phyloP scores from a whole-genome alignment of 2,329 filamentous ascomycete genomes.

The Akanthomyces muscarius region DNA sequence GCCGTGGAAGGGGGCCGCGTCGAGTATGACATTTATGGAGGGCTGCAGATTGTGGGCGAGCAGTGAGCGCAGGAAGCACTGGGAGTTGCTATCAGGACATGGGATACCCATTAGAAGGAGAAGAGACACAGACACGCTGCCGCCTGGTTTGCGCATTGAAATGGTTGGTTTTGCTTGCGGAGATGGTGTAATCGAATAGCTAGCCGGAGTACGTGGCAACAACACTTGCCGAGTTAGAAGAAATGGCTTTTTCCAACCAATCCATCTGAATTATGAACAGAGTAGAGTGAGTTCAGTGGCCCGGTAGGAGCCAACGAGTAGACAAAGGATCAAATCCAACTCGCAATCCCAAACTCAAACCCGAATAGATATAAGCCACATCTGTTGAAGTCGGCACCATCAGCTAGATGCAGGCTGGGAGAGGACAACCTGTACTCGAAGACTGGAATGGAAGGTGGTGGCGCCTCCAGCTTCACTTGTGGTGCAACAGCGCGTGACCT shows the following conservation, averaged over 20 bases:
- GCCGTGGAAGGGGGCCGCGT: slow-evolving; percentile 57
- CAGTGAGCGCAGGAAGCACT: background rate
- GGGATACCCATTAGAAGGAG: background rate
- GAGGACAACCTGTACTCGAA: background rate
- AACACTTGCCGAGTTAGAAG: no score
- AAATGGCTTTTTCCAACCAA: no score
- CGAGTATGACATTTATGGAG: slow-evolving; percentile 49
- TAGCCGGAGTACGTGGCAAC: no score
- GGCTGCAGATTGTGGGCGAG: slow-evolving; percentile 40
- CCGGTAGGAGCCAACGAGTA: background rate
- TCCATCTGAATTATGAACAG: no score
- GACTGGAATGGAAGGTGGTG: background rate
- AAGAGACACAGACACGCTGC: background rate
- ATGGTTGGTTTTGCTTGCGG: background rate
- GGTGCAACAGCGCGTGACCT: no score
- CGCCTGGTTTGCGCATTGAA: background rate
- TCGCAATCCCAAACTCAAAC: background rate
- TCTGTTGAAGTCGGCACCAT: background rate
- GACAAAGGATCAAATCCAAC: background rate
- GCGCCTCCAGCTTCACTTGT: background rate
- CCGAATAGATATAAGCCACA: background rate
- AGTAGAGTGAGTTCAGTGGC: no score
- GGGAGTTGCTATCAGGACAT: background rate
- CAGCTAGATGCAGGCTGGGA: background rate
- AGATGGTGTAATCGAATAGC: no score